phyloP scores from a whole-genome alignment of 2,329 filamentous ascomycete genomes.

The Fusarium camptoceras region DNA sequence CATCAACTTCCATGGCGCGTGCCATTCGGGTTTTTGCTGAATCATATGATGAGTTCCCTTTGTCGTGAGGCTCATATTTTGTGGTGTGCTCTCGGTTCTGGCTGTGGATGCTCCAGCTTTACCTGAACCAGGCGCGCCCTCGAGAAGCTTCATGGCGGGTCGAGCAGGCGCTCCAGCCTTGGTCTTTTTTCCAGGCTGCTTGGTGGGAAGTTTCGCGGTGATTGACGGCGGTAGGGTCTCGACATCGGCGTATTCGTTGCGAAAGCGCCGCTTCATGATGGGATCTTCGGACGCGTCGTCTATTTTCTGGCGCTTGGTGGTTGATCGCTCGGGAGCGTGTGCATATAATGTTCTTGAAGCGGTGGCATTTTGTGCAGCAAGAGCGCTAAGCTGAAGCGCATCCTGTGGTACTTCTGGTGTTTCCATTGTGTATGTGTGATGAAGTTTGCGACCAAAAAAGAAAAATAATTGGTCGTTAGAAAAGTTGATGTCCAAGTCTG shows the following conservation, averaged over 20 bases:
- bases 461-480: slow-evolving; percentile 20
- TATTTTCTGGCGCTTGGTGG: slow-evolving; percentile 55
- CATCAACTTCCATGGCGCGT: slow-evolving; percentile 98
- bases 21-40: slow-evolving; percentile 86
- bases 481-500: slow-evolving; percentile 29
- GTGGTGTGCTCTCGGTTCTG: slow-evolving; percentile 35
- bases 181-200: slow-evolving; percentile 49
- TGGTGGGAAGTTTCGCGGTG: slow-evolving; percentile 79
- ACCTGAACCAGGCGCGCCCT: slow-evolving; percentile 52
- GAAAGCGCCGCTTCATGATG: slow-evolving; percentile 63
- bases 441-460: slow-evolving; percentile 9
- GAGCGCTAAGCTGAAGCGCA: slow-evolving; percentile 50
- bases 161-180: slow-evolving; percentile 63
- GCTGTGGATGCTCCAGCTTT: slow-evolving; percentile 47
- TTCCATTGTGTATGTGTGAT: slow-evolving; percentile 48
- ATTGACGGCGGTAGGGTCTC: slow-evolving; percentile 81
- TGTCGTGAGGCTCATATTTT: slow-evolving; percentile 50
- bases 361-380: slow-evolving; percentile 53
- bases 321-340: slow-evolving; percentile 41
- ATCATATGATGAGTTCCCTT: slow-evolving; percentile 48
- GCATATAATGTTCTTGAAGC: slow-evolving; percentile 51
- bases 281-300: slow-evolving; percentile 52
- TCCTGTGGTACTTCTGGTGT: slow-evolving; percentile 49
- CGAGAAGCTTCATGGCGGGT: slow-evolving; percentile 55
- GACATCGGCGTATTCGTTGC: slow-evolving; percentile 81